These are phyloP conservation scores for Aphanomyces stellatus DNA, from an alignment of 352 stramenopile genomes.

Conservation along the genomic window DNA sequence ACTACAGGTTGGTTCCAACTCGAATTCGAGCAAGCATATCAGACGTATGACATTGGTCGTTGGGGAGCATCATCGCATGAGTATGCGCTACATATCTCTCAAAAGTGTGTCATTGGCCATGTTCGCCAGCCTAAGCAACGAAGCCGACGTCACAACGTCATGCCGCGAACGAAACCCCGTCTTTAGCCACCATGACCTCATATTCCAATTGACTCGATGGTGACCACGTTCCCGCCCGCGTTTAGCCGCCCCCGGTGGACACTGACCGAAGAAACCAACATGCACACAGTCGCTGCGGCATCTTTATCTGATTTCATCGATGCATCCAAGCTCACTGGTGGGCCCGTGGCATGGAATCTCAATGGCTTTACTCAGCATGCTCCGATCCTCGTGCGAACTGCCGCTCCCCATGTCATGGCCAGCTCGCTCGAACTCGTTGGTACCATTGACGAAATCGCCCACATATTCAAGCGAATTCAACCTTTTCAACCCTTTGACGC, in stretches of 20 bases:
- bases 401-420: neutral
- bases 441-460: constrained; percentile 9
- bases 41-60: no score
- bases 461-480: constrained; percentile 7
- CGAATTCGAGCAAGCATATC: no score
- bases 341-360: neutral
- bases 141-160: no score
- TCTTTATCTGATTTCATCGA: constrained; percentile 1
- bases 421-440: constrained; percentile 1
- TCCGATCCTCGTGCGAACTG: neutral
- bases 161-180: no score
- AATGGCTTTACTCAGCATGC: neutral
- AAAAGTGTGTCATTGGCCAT: no score
- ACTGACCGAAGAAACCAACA: neutral
- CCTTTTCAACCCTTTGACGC: constrained; percentile 15
- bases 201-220: no score
- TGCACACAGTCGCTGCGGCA: neutral
- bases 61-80: no score
- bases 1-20: no score
- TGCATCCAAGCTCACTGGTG: neutral
- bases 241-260: constrained; percentile 1
- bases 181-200: no score
- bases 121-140: no score
- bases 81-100: no score
- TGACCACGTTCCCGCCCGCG: neutral